phyloP scores from a whole-genome alignment of 2,329 filamentous ascomycete genomes.

The Colletotrichum magnum region DNA sequence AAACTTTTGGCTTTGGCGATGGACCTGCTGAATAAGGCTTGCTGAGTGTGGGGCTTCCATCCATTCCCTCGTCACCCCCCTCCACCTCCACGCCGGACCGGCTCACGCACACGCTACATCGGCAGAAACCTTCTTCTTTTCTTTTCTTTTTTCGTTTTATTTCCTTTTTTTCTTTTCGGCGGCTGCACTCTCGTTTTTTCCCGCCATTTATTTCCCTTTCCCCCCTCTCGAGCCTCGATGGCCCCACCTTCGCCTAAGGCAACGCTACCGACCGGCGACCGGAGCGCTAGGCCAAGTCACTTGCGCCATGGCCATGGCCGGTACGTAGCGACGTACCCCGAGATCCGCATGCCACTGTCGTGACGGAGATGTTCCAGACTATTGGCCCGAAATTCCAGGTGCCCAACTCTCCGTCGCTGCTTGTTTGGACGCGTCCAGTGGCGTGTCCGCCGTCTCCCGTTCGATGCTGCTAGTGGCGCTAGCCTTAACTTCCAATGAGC shows the following conservation, averaged over 20 bases:
- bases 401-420: slow-evolving; percentile 9
- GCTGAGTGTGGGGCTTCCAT: slow-evolving; percentile 24
- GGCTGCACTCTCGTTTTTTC: slow-evolving; percentile 38
- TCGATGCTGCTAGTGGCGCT: not conserved
- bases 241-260: slow-evolving; percentile 33
- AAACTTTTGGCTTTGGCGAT: slow-evolving; percentile 6
- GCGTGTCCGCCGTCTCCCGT: slow-evolving; percentile 8
- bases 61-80: slow-evolving; percentile 30
- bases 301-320: slow-evolving; percentile 10
- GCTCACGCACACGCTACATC: slow-evolving; percentile 30
- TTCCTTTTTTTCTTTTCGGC: slow-evolving; percentile 41
- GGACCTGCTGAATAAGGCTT: slow-evolving; percentile 34
- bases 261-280: slow-evolving; percentile 7
- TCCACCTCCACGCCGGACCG: slow-evolving; percentile 9
- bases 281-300: slow-evolving; percentile 9
- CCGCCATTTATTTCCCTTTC: slow-evolving; percentile 47
- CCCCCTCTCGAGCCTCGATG: slow-evolving; percentile 15
- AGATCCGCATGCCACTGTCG: slow-evolving; percentile 35
- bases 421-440: slow-evolving; percentile 19
- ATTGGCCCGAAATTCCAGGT: slow-evolving; percentile 35
- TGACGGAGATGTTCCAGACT: slow-evolving; percentile 34
- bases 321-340: slow-evolving; percentile 30
- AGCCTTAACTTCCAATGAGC: slow-evolving; percentile 5
- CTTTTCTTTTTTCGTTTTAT: slow-evolving; percentile 1
- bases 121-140: slow-evolving; percentile 36